These are phyloP conservation scores for Linum usitatissimum DNA, from an alignment of 345 rosid species.

Conservation along the genomic window DNA sequence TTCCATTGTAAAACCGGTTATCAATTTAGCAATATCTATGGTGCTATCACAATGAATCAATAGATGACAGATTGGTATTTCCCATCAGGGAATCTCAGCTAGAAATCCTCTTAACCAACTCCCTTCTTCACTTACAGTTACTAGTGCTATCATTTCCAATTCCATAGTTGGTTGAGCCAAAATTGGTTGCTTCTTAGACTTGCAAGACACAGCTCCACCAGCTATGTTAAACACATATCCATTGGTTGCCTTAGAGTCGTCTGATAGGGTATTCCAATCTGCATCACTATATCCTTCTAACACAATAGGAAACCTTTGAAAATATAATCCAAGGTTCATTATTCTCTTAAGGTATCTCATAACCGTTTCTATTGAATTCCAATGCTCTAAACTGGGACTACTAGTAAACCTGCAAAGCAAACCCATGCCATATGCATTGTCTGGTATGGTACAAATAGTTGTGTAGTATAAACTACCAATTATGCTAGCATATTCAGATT, in stretches of 20 bases:
- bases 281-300: conserved; percentile 7
- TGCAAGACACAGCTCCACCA: background rate
- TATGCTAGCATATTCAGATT: no score
- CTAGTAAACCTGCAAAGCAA: no score
- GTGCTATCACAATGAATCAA: conserved; percentile 3
- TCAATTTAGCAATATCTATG: background rate
- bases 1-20: background rate
- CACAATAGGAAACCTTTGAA: background rate
- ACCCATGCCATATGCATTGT: no score
- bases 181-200: background rate
- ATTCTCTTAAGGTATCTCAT: background rate
- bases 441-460: no score
- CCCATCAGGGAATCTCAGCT: background rate
- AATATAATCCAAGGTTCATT: background rate
- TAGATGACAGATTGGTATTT: background rate
- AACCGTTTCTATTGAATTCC: background rate
- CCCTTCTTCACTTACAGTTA: background rate
- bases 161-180: conserved; percentile 1
- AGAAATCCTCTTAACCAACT: background rate
- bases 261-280: background rate
- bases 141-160: background rate
- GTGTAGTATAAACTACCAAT: no score
- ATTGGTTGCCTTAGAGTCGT: background rate
- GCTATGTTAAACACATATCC: background rate
- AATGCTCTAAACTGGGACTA: no score